Base-by-base conservation (phyloP, 1,284 basidiomycete species). In the Moesziomyces sp. region DNA sequence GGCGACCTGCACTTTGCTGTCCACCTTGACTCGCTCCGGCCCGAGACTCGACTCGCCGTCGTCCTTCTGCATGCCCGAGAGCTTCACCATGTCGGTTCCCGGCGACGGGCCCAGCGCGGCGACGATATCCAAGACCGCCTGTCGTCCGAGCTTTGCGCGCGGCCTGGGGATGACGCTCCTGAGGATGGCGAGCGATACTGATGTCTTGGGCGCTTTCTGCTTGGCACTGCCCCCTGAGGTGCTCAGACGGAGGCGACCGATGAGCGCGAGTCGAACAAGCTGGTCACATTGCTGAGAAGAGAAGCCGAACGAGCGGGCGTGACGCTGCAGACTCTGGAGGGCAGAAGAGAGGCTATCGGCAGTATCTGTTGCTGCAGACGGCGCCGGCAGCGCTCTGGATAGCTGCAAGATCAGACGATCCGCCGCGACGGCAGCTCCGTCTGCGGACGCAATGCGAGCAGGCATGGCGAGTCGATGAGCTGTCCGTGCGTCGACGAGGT, bases 1-100 rank as follows among this genome's bases (percentile, higher is more conserved):
- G 10, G 72, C 67, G 16, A 58, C 62, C 38, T 74, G 72, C 3
- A 74, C 67, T 19, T 69, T 70, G 56, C 58, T 67, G 28, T 74
- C 72, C 21, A 70, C 56, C n/a, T 74, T 65, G 6, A 70, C 21
- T 2, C 67, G 23, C 23, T 59, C 52, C 7, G 67, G 62, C 11
- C 67, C 72, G 10, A 70, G 52, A 45, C 47, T 60, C 9, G 57
- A 51, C 8, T 48, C 49, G 35, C n/a, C 35, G 19, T 33, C 49
- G 3, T 61, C 62, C 18, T 30, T 52, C 30, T 51, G 55, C 16
- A 70, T 23, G 7, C 72, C 72, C 14, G 67, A 67, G 11, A 55
- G 43, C 28, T 66, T 63, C 49, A 42, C 23, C 10, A 50, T 49
- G 33, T 70, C 66, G 9, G 62, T 58, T 5, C 72, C 62, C 0